A percentile compares a stretch with the other conserved stretches of the same genome.
Evolutionary conservation across 495 filamentous ascomycete genomes (phyloP).

Genomic region (Aspergillus hancockii): DNA sequence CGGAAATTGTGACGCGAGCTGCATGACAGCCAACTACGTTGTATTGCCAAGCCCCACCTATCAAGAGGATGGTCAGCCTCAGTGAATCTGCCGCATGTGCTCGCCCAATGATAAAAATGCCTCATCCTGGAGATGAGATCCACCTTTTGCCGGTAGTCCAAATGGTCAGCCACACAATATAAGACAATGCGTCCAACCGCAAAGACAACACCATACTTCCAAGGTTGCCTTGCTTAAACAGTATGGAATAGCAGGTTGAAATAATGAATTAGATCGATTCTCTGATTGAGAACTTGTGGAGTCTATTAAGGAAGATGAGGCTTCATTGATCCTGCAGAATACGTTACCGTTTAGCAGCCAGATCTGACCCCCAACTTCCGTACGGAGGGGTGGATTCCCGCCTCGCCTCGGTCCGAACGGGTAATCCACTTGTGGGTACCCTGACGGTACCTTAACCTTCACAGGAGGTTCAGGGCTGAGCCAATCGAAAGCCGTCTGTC

Average conservation of each 20-base stretch:
- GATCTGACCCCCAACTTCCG: neutral
- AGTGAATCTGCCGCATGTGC: conserved; percentile 3
- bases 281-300: neutral
- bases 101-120: conserved; percentile 8
- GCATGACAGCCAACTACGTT: neutral
- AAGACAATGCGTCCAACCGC: neutral
- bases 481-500: neutral
- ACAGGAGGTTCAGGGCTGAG: neutral
- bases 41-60: neutral
- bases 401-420: neutral
- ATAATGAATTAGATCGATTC: neutral
- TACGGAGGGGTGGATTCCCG: neutral
- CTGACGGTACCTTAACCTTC: neutral
- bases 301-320: neutral
- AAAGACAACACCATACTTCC: neutral
- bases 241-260: neutral
- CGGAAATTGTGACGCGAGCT: neutral
- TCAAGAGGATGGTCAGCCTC: neutral
- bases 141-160: neutral
- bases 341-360: neutral
- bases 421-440: neutral
- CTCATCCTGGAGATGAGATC: conserved; percentile 5
- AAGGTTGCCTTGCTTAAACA: neutral
- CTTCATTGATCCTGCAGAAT: neutral
- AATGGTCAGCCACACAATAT: neutral